Conservation (phyloP, 2,329 filamentous ascomycete species). For the Aureobasidium sp. region DNA sequence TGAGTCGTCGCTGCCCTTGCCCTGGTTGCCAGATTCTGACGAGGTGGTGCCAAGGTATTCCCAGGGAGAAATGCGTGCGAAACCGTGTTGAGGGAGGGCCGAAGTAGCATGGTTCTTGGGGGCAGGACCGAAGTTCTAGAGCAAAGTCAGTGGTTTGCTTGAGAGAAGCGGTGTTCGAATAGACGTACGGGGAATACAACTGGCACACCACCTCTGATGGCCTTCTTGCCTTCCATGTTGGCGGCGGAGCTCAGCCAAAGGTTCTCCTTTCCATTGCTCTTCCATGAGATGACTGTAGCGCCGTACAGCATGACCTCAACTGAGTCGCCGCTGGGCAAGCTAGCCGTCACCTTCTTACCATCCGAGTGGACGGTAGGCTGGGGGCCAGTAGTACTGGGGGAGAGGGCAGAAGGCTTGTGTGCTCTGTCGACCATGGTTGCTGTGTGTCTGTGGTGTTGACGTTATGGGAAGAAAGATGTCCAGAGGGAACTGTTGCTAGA, state of each 20-base stretch:
- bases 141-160: neutral
- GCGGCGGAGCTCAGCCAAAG: constrained; percentile 77
- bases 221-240: constrained; percentile 74
- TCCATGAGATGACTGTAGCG: constrained; percentile 91
- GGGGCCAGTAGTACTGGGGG: constrained; percentile 55
- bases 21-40: constrained; percentile 45
- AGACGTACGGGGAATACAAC: constrained; percentile 78
- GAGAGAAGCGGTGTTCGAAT: neutral
- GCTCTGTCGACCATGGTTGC: constrained; percentile 65
- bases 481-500: neutral
- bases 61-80: constrained; percentile 84
- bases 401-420: constrained; percentile 71
- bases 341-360: constrained; percentile 65
- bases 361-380: constrained; percentile 70
- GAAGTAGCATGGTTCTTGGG: constrained; percentile 69
- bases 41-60: constrained; percentile 86
- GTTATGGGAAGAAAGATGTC: neutral
- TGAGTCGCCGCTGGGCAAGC: constrained; percentile 76
- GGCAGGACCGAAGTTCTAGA: constrained; percentile 75
- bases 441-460: neutral
- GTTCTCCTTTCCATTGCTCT: constrained; percentile 69
- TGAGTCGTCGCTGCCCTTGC: constrained; percentile 47
- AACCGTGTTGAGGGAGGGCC: constrained; percentile 83
- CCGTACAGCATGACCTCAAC: constrained; percentile 83
- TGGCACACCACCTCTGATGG: constrained; percentile 85